Percentiles rank a stretch among this genome's conserved stretches.
These are phyloP conservation scores for Hysterium pulicare DNA, from an alignment of 2,329 filamentous ascomycete species.

Conservation along the genomic window DNA sequence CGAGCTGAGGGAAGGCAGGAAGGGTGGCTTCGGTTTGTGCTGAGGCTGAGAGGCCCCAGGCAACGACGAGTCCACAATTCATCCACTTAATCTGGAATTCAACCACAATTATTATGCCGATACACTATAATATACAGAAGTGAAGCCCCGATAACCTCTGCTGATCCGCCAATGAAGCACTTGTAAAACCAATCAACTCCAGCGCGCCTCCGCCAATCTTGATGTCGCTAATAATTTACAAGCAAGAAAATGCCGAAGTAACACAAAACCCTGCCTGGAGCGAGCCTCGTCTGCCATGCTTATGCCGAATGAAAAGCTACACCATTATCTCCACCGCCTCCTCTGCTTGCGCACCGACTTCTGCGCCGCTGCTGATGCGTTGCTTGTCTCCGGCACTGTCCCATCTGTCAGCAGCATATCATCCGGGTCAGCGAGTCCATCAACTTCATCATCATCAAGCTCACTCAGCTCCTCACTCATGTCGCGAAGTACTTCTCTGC, in stretches of 20 bases:
- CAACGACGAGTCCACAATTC: not conserved
- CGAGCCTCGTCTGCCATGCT: not conserved
- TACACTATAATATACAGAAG: no score
- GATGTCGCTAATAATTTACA: not conserved
- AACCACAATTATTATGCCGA: no score
- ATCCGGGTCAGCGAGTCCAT: conserved; percentile 50
- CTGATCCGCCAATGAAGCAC: no score
- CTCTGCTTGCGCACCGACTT: conserved; percentile 30
- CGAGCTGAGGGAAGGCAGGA: conserved; percentile 1
- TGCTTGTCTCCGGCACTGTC: conserved; percentile 16
- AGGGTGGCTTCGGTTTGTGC: not conserved
- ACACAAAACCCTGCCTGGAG: no score
- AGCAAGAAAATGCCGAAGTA: not conserved
- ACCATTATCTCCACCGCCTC: conserved; percentile 18
- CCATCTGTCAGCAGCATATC: conserved; percentile 24
- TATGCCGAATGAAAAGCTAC: not conserved
- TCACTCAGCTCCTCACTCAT: conserved; percentile 89
- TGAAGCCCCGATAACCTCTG: no score
- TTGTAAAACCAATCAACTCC: not conserved
- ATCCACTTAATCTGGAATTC: no score
- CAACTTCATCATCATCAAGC: conserved; percentile 85
- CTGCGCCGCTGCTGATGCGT: conserved; percentile 21
- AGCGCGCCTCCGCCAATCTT: not conserved
- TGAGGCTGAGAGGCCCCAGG: not conserved
- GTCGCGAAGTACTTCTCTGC: conserved; percentile 65